phyloP scores from a whole-genome alignment of 2,329 filamentous ascomycete species.

The Fusarium sp. region DNA sequence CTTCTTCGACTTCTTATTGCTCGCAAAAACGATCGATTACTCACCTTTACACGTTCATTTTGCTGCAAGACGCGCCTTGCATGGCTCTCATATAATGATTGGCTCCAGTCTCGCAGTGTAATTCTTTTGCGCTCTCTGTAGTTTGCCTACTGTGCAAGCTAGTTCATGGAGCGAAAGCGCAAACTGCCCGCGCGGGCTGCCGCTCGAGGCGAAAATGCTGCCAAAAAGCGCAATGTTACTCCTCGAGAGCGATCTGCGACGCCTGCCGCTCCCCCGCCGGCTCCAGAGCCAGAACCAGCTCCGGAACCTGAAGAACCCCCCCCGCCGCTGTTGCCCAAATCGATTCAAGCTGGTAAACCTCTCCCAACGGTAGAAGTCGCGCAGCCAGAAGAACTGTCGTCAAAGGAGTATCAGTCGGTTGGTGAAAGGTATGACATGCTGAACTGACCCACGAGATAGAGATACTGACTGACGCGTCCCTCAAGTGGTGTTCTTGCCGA shows the following conservation, averaged over 20 bases:
- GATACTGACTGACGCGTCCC: constrained; percentile 34
- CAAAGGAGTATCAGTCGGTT: constrained; percentile 76
- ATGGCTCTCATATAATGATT: constrained; percentile 48
- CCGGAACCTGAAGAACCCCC: constrained; percentile 45
- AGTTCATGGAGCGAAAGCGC: constrained; percentile 70
- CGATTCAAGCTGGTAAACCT: constrained; percentile 71
- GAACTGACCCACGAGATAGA: neutral
- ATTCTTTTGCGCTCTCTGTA: constrained; percentile 23
- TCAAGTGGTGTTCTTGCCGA: constrained; percentile 77
- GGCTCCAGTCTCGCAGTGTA: constrained; percentile 33
- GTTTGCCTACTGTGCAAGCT: constrained; percentile 17
- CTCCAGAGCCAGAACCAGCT: constrained; percentile 37
- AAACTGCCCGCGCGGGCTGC: constrained; percentile 71
- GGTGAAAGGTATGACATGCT: constrained; percentile 68
- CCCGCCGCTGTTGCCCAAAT: constrained; percentile 65
- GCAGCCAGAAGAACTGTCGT: constrained; percentile 70
- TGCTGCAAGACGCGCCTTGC: constrained; percentile 38
- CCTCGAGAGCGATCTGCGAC: constrained; percentile 63
- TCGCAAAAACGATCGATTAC: neutral
- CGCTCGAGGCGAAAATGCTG: constrained; percentile 66
- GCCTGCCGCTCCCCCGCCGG: constrained; percentile 51
- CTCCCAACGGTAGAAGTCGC: constrained; percentile 75
- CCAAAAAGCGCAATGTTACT: constrained; percentile 68
- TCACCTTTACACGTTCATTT: constrained; percentile 20
- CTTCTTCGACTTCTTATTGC: neutral